Percentiles rank a stretch among this genome's conserved stretches.
Conservation (phyloP, 2,329 filamentous ascomycete species). For the Calonectria hawksworthii region DNA sequence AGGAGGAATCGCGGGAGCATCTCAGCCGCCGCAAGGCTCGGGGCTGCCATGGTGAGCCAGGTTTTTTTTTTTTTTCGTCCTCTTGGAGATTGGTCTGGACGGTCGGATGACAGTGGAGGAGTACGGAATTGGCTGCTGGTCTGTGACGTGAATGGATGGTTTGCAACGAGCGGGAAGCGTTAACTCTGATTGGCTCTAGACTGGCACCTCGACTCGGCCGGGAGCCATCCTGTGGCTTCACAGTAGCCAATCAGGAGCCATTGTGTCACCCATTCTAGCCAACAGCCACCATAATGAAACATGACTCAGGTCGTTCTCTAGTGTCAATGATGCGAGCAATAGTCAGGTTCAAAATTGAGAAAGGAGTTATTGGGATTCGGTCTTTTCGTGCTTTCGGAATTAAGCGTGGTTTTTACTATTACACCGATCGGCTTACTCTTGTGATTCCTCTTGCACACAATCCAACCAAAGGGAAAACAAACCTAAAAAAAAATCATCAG, state of each 20-base stretch:
- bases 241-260: constrained; percentile 32
- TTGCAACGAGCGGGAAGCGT: constrained; percentile 39
- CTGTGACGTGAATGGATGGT: constrained; percentile 39
- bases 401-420: neutral
- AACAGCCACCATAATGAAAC: constrained; percentile 13
- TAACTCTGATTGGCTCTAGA: constrained; percentile 44
- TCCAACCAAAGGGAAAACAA: too few relatives aligned
- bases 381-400: neutral
- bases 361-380: neutral
- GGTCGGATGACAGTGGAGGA: constrained; percentile 34
- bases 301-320: neutral
- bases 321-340: neutral
- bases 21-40: constrained; percentile 50
- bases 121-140: constrained; percentile 25
- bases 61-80: neutral
- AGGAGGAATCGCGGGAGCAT: constrained; percentile 67
- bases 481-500: too few relatives aligned
- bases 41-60: constrained; percentile 44
- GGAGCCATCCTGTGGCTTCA: too few relatives aligned
- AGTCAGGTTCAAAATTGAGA: neutral
- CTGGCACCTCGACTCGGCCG: too few relatives aligned
- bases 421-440: neutral
- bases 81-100: constrained; percentile 26
- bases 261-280: constrained; percentile 16
- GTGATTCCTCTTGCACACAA: too few relatives aligned